Conservation (phyloP, 257 asterid species). For the Ehretia macrophylla region DNA sequence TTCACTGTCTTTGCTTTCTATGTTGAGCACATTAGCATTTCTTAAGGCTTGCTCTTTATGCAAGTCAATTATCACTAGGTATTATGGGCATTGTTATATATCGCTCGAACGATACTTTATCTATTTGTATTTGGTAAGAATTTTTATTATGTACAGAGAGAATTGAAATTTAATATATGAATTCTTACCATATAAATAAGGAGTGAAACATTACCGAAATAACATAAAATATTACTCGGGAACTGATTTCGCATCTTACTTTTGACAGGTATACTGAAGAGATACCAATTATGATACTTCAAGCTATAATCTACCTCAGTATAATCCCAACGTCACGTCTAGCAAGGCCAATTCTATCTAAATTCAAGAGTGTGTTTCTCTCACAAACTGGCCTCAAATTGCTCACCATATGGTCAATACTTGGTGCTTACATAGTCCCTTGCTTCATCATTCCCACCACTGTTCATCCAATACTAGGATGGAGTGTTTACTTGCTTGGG, state of each 20-base stretch:
- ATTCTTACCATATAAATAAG: too few relatives aligned
- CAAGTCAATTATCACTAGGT: too few relatives aligned
- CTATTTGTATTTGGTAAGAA: too few relatives aligned
- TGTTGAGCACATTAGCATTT: too few relatives aligned
- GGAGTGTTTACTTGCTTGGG: conserved; percentile 78
- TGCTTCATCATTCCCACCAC: conserved; percentile 71
- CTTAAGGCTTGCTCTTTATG: too few relatives aligned
- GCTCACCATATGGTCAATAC: conserved; percentile 62
- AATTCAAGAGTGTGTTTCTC: conserved; percentile 54
- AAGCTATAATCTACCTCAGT: conserved; percentile 56
- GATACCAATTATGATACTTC: conserved; percentile 52
- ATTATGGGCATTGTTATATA: too few relatives aligned
- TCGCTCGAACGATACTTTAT: too few relatives aligned
- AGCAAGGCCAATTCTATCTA: conserved; percentile 73
- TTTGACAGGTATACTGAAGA: conserved; percentile 60
- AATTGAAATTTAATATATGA: too few relatives aligned
- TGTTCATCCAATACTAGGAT: conserved; percentile 74
- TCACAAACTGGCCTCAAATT: conserved; percentile 59
- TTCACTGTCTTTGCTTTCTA: too few relatives aligned
- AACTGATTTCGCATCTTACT: neutral
- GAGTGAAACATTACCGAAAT: too few relatives aligned
- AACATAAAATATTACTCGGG: too few relatives aligned
- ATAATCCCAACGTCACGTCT: conserved; percentile 57
- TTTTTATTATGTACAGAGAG: too few relatives aligned
- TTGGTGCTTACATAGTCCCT: conserved; percentile 64